A percentile compares a stretch with the other conserved stretches of the same genome.
phyloP scores from a whole-genome alignment of 805 yeast genomes.

The Cyberlindnera maclurae region DNA sequence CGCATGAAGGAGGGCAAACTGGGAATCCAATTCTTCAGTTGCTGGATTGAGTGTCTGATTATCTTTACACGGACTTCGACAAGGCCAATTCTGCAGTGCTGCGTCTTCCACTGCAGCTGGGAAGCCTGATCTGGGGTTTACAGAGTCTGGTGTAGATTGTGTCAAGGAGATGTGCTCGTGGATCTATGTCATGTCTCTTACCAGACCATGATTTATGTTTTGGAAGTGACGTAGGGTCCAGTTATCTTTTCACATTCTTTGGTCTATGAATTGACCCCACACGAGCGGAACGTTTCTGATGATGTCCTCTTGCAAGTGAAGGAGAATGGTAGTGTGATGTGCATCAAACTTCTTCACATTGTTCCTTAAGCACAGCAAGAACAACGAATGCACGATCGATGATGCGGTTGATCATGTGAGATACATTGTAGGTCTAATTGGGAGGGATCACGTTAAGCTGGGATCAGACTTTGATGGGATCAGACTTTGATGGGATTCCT shows the following conservation, averaged over 20 bases:
- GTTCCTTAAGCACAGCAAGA: slow-evolving; percentile 25
- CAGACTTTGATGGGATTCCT: slow-evolving; percentile 48
- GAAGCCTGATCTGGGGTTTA: slow-evolving; percentile 36
- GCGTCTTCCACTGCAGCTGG: slow-evolving; percentile 43
- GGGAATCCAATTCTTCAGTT: slow-evolving; percentile 46
- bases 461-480: slow-evolving; percentile 51
- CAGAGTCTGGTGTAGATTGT: slow-evolving; percentile 34
- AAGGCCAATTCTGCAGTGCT: slow-evolving; percentile 39
- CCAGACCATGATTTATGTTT: slow-evolving; percentile 40
- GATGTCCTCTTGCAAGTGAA: slow-evolving; percentile 34
- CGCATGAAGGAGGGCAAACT: slow-evolving; percentile 36
- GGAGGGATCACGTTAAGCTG: slow-evolving; percentile 45
- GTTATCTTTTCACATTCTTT: slow-evolving; percentile 45
- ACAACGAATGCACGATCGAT: slow-evolving; percentile 31
- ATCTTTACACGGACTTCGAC: slow-evolving; percentile 38
- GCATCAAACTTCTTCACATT: slow-evolving; percentile 39
- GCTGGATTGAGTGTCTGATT: slow-evolving; percentile 40
- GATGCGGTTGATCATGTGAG: slow-evolving; percentile 41
- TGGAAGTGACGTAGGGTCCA: slow-evolving; percentile 36
- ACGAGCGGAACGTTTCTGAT: slow-evolving; percentile 42
- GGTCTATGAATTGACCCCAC: slow-evolving; percentile 33
- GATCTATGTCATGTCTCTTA: slow-evolving; percentile 43
- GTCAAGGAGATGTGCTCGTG: slow-evolving; percentile 44
- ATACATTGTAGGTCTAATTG: slow-evolving; percentile 36
- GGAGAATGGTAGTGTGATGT: slow-evolving; percentile 40